phyloP scores from a whole-genome alignment of 805 yeast species.

The Kuraishia hungarica region DNA sequence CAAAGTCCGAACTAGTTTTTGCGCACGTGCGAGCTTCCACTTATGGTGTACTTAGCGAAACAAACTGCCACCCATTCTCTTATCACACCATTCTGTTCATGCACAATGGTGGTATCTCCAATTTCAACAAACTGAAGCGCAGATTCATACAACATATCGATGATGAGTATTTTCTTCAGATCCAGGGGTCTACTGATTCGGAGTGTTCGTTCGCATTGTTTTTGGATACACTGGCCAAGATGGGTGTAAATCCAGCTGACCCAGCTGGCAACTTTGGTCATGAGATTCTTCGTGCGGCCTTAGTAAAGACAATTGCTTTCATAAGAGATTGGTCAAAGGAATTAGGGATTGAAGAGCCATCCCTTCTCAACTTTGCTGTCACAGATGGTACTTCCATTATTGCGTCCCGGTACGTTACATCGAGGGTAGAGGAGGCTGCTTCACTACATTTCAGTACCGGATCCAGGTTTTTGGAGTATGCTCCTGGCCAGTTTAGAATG shows the following conservation, averaged over 20 bases:
- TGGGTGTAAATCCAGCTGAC: slow-evolving; percentile 65
- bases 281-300: slow-evolving; percentile 52
- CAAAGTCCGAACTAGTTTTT: slow-evolving; percentile 75
- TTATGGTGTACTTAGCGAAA: slow-evolving; percentile 87
- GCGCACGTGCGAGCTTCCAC: slow-evolving; percentile 97
- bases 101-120: slow-evolving; percentile 92
- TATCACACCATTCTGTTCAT: slow-evolving; percentile 85
- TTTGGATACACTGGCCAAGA: slow-evolving; percentile 61
- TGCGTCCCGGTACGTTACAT: slow-evolving; percentile 81
- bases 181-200: slow-evolving; percentile 94
- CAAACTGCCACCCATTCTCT: slow-evolving; percentile 95
- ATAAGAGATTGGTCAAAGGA: slow-evolving; percentile 76
- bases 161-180: slow-evolving; percentile 68
- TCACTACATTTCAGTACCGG: slow-evolving; percentile 93
- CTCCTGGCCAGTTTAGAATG: slow-evolving; percentile 90
- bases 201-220: slow-evolving; percentile 92
- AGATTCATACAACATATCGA: slow-evolving; percentile 60
- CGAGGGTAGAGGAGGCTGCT: slow-evolving; percentile 91
- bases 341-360: slow-evolving; percentile 59
- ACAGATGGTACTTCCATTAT: slow-evolving; percentile 88
- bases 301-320: slow-evolving; percentile 62
- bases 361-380: slow-evolving; percentile 85
- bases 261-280: slow-evolving; percentile 42
- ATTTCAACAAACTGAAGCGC: slow-evolving; percentile 67
- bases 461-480: slow-evolving; percentile 79